phyloP scores from a whole-genome alignment of 1,139 yeast species.

The Lizanozyma gosingica region DNA sequence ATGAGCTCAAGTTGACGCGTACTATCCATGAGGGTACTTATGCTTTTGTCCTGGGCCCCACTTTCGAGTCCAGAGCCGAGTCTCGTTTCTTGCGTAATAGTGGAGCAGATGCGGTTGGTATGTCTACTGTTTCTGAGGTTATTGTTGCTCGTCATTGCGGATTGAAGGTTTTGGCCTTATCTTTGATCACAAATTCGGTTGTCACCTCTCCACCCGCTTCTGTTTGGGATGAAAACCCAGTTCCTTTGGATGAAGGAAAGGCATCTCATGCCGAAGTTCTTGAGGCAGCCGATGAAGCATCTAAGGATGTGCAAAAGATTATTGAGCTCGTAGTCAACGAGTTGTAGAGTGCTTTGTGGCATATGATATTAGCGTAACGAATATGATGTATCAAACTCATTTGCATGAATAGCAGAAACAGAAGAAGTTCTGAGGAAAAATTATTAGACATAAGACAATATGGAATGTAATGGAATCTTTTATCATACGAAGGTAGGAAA shows the following conservation, averaged over 20 bases:
- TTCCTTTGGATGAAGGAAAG: conserved; percentile 60
- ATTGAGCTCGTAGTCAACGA: conserved; percentile 56
- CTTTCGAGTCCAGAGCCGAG: conserved; percentile 90
- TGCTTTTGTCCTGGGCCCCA: conserved; percentile 84
- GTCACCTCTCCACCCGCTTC: conserved; percentile 70
- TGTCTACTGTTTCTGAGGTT: conserved; percentile 97
- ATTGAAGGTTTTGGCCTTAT: conserved; percentile 70
- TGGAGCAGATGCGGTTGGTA: conserved; percentile 95
- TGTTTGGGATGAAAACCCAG: conserved; percentile 48
- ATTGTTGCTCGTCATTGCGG: conserved; percentile 87
- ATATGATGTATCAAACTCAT: too few species aligned
- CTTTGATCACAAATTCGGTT: conserved; percentile 79
- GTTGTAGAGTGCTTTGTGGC: too few species aligned
- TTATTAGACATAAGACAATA: too few species aligned
- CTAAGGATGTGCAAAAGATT: conserved; percentile 66
- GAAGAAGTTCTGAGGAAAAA: too few species aligned
- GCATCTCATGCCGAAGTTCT: conserved; percentile 89
- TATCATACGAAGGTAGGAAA: too few species aligned
- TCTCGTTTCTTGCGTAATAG: conserved; percentile 59
- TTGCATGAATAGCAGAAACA: too few species aligned
- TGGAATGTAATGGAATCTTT: too few species aligned
- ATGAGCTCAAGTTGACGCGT: conserved; percentile 45
- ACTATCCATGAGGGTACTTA: conserved; percentile 80
- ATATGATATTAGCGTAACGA: too few species aligned
- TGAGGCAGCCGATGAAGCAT: conserved; percentile 72